Conservation (phyloP, 371 early-diverging fungal species). For the Mycotypha africana region DNA sequence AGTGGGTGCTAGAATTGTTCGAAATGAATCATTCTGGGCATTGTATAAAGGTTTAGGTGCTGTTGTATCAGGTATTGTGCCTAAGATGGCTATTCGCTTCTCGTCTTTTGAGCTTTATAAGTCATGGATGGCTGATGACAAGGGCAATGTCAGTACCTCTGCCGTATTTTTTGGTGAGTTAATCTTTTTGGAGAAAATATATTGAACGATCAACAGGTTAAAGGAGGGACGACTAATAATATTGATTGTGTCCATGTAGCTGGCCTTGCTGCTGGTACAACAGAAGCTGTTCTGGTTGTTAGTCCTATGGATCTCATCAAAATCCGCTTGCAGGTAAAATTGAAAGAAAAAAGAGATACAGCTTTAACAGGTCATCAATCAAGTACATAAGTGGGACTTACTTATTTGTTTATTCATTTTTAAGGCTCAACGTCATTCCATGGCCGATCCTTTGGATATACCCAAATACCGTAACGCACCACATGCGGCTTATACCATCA, state of each 20-base stretch:
- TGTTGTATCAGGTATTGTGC: slow-evolving; percentile 94
- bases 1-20: slow-evolving; percentile 82
- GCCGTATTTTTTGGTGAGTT: slow-evolving; percentile 77
- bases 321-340: slow-evolving; percentile 79
- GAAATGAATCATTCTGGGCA: slow-evolving; percentile 84
- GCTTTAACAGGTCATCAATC: neutral
- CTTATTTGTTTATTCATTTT: too few relatives aligned
- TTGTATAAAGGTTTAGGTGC: slow-evolving; percentile 98
- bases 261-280: slow-evolving; percentile 92
- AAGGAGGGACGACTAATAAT: neutral
- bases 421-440: slow-evolving; percentile 92
- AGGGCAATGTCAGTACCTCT: slow-evolving; percentile 64
- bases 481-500: slow-evolving; percentile 88
- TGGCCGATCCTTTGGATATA: slow-evolving; percentile 93
- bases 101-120: slow-evolving; percentile 95
- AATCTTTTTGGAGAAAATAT: neutral
- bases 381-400: neutral
- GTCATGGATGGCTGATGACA: slow-evolving; percentile 63
- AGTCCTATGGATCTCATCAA: slow-evolving; percentile 98
- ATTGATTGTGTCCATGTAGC: slow-evolving; percentile 46
- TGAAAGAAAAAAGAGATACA: neutral
- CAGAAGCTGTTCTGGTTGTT: slow-evolving; percentile 95
- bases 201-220: neutral
- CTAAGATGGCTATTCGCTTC: slow-evolving; percentile 98
- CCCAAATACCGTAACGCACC: slow-evolving; percentile 95